These are phyloP conservation scores for Penicillium arizonense DNA, from an alignment of 495 filamentous ascomycete genomes.

Conservation along the genomic window DNA sequence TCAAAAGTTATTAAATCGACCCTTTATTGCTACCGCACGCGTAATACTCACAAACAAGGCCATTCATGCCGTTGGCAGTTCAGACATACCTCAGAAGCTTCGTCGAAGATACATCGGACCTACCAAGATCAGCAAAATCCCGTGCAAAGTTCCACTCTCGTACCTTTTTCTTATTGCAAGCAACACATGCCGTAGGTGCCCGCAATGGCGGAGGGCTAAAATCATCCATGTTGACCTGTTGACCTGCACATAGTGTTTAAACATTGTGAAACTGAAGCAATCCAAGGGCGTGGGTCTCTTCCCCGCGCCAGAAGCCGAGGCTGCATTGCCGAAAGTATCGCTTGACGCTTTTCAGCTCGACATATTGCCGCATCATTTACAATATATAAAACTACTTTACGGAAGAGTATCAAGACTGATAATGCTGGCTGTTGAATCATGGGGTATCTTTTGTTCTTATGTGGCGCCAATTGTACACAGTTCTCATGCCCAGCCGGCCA, in stretches of 20 bases:
- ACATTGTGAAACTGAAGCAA: background rate
- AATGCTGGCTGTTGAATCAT: background rate
- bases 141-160: background rate
- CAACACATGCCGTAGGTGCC: constrained; percentile 23
- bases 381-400: background rate
- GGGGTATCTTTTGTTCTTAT: constrained; percentile 18
- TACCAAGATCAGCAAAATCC: background rate
- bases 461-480: constrained; percentile 14
- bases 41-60: constrained; percentile 20
- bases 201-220: constrained; percentile 19
- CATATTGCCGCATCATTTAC: background rate
- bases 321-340: background rate
- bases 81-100: constrained; percentile 10
- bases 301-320: background rate
- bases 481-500: constrained; percentile 71
- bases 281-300: background rate
- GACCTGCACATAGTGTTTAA: background rate
- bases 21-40: background rate
- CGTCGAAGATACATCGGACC: constrained; percentile 23
- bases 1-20: background rate
- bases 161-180: constrained; percentile 28
- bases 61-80: constrained; percentile 25
- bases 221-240: constrained; percentile 8
- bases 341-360: background rate
- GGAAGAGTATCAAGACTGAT: too few relatives aligned